A percentile compares a stretch with the other conserved stretches of the same genome.
These are phyloP conservation scores for Nymphaea colorata DNA, from an alignment of 164 flowering plant species.

Conservation along the genomic window DNA sequence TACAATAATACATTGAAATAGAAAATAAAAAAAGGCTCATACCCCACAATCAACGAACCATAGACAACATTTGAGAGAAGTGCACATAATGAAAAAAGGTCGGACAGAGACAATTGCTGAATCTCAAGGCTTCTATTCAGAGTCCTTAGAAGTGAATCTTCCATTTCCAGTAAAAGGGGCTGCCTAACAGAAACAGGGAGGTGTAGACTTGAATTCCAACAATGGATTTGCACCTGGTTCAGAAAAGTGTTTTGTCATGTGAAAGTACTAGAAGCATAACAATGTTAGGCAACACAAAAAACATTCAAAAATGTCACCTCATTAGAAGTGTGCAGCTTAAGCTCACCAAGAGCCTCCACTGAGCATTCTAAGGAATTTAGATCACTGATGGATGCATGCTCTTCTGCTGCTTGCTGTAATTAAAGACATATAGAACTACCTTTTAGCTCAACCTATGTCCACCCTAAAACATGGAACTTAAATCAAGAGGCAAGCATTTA, in stretches of 20 bases:
- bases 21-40: not conserved
- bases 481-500: not conserved
- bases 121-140: slow-evolving; percentile 22
- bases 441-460: not conserved
- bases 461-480: not conserved
- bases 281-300: not conserved
- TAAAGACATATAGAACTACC: slow-evolving; percentile 5
- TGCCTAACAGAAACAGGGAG: slow-evolving; percentile 63
- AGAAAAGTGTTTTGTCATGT: not conserved
- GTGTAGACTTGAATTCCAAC: slow-evolving; percentile 23
- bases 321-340: slow-evolving; percentile 22
- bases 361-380: slow-evolving; percentile 45
- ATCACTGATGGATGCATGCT: slow-evolving; percentile 20
- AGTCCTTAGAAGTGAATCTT: slow-evolving; percentile 30
- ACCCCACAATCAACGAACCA: slow-evolving; percentile 48
- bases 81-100: slow-evolving; percentile 44
- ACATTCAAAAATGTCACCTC: slow-evolving; percentile 27
- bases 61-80: slow-evolving; percentile 56
- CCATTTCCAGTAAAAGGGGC: slow-evolving; percentile 57
- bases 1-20: no score
- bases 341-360: slow-evolving; percentile 49
- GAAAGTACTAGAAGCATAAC: not conserved
- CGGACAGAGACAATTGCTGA: slow-evolving; percentile 35
- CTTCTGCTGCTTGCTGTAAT: slow-evolving; percentile 34
- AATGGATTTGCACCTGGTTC: slow-evolving; percentile 24